Evolutionary conservation across 2,329 filamentous ascomycete genomes (phyloP).

Genomic region (Phaeophleospora eucalypticola): DNA sequence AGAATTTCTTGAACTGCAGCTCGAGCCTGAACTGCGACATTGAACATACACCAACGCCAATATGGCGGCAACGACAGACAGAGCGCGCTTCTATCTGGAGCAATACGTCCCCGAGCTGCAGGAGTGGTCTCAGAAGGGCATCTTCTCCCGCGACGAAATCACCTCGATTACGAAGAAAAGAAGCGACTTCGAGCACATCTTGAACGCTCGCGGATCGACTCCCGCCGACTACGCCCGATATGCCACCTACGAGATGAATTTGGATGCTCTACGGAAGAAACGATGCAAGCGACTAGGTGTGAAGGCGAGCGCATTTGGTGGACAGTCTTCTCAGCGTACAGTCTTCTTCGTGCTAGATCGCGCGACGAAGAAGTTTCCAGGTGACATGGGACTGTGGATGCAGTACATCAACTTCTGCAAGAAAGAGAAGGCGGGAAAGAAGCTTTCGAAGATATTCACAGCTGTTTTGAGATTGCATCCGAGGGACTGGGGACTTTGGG

Average conservation of each 20-base stretch:
- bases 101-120: slow-evolving; percentile 87
- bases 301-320: slow-evolving; percentile 62
- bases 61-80: slow-evolving; percentile 85
- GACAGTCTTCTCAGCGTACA: slow-evolving; percentile 65
- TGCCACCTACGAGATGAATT: slow-evolving; percentile 64
- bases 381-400: slow-evolving; percentile 77
- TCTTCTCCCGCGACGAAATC: slow-evolving; percentile 90
- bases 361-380: slow-evolving; percentile 77
- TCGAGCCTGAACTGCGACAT: too few species aligned
- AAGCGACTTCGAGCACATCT: slow-evolving; percentile 86
- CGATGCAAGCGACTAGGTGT: slow-evolving; percentile 77
- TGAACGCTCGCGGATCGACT: slow-evolving; percentile 74
- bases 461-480: slow-evolving; percentile 80
- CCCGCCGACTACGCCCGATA: slow-evolving; percentile 81
- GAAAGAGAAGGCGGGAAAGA: slow-evolving; percentile 59
- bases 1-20: not conserved
- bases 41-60: not conserved
- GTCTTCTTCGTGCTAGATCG: slow-evolving; percentile 88
- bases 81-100: slow-evolving; percentile 92
- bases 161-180: slow-evolving; percentile 81
- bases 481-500: slow-evolving; percentile 77
- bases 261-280: slow-evolving; percentile 73
- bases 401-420: slow-evolving; percentile 82
- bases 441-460: slow-evolving; percentile 57
- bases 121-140: slow-evolving; percentile 85